Percentiles rank a stretch among this genome's conserved stretches.
These are phyloP conservation scores for Rutstroemia sp. DNA, from an alignment of 2,329 filamentous ascomycete genomes.

Conservation along the genomic window DNA sequence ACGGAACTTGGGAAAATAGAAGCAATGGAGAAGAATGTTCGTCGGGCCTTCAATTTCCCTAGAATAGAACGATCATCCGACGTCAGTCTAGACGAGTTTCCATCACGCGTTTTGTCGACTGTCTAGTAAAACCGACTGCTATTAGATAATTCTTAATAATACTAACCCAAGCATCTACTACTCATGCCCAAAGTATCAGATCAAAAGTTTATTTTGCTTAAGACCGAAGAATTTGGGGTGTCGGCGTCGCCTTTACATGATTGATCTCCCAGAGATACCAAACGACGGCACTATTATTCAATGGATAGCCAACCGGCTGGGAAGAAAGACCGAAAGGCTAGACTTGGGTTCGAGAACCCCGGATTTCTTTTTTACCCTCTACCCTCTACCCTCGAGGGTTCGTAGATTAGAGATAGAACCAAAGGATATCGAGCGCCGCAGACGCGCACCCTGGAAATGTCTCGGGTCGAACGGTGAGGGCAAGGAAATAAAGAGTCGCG, in stretches of 20 bases:
- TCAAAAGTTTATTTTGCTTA: neutral
- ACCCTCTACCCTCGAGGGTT: constrained; percentile 3
- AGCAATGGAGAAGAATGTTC: neutral
- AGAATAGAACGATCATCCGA: too few relatives aligned
- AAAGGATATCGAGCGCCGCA: neutral
- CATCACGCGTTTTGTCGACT: too few relatives aligned
- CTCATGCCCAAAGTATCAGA: neutral
- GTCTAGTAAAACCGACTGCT: too few relatives aligned
- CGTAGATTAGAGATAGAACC: neutral
- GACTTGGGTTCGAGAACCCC: constrained; percentile 4
- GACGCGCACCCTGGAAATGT: neutral
- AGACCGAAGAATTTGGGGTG: too few relatives aligned
- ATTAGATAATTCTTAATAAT: neutral
- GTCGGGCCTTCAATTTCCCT: too few relatives aligned
- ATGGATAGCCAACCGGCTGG: neutral
- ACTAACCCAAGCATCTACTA: too few relatives aligned
- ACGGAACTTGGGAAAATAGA: constrained; percentile 1
- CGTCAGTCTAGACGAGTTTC: too few relatives aligned
- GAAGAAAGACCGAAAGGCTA: neutral
- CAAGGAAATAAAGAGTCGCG: neutral
- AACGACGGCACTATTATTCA: constrained; percentile 3
- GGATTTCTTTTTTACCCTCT: neutral
- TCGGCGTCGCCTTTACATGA: too few relatives aligned
- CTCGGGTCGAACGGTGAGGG: constrained; percentile 1
- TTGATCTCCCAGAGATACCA: too few relatives aligned